Evolutionary conservation across 2,329 filamentous ascomycete genomes (phyloP).

Genomic region (Rhynchosporium agropyri): DNA sequence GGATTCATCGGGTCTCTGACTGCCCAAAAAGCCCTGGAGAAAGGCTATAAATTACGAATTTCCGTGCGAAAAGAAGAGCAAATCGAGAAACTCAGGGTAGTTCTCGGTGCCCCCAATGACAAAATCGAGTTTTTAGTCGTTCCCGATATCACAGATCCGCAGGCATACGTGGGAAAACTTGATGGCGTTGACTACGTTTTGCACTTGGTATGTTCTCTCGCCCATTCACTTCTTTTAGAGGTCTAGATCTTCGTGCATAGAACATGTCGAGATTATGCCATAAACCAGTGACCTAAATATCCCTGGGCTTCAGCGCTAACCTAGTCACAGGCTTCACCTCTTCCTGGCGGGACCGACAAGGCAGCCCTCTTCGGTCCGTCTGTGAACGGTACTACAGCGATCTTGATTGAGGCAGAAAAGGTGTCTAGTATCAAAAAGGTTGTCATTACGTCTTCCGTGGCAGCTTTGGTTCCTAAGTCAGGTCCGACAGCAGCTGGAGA

Average conservation of each 20-base stretch:
- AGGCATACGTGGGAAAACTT: slow-evolving; percentile 19
- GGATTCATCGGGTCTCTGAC: slow-evolving; percentile 34
- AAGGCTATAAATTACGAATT: slow-evolving; percentile 31
- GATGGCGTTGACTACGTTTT: slow-evolving; percentile 26
- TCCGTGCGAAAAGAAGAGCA: slow-evolving; percentile 31
- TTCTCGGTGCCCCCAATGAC: slow-evolving; percentile 13
- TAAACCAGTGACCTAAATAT: no score
- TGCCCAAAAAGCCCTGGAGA: slow-evolving; percentile 25
- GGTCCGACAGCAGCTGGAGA: slow-evolving; percentile 12
- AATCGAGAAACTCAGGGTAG: slow-evolving; percentile 24
- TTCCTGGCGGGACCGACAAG: slow-evolving; percentile 23
- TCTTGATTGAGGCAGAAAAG: slow-evolving; percentile 26
- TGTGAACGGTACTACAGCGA: slow-evolving; percentile 24
- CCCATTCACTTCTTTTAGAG: no score
- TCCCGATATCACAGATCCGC: slow-evolving; percentile 22
- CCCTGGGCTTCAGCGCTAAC: no score
- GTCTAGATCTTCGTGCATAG: no score
- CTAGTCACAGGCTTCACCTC: slow-evolving; percentile 21
- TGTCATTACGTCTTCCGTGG: slow-evolving; percentile 27
- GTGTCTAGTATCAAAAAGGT: slow-evolving; percentile 27
- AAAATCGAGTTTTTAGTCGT: slow-evolving; percentile 21
- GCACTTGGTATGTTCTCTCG: slow-evolving; percentile 19
- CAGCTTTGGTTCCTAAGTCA: slow-evolving; percentile 19
- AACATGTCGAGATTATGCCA: no score
- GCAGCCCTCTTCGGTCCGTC: slow-evolving; percentile 23